Base-by-base conservation (phyloP, 768 basidiomycete species). In the Boletellus sp. region DNA sequence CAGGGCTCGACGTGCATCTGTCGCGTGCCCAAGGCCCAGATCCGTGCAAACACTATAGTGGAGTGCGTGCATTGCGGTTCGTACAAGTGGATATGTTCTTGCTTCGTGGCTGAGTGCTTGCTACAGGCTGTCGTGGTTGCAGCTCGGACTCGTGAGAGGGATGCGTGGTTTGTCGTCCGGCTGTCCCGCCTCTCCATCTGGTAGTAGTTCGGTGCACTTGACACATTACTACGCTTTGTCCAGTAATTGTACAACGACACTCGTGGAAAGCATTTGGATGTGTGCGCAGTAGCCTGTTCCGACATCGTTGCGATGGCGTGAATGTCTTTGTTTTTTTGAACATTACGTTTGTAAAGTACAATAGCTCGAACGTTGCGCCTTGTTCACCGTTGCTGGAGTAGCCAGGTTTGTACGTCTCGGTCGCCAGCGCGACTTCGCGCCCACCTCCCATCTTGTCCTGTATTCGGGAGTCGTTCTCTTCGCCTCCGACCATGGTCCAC, bases 1-100 rank as follows among this genome's bases (percentile, higher is more conserved):
- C 89, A 94, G 74, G 96, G 95, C 11, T 95, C 93, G 19, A 96
- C 96, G 28, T 99, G 96, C 69, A 88, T 99, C 41, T 99, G 96
- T 69, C 80, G 96, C 54, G 94, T 98, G 43, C 96, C 96, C 4
- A 99, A 97, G 67, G 86, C 90, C 5, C 87, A 94, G 63, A 79
- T 99, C 22, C 87, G 91, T 48, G 74, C 80, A 44, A 95, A 94
- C 6, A 94, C 90, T 3, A 75, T 97, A 28, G 94, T 98, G 2
- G 93, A 99, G 68, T 99, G 95, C 70, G 88, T 91, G 41, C 94
- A 97, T 65, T 97, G 95, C 69, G 95, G 95, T 94, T 60, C 53
- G 91, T 81, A 26, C 28, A 10, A 8, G 24, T 20, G 37, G 23
- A 16, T 46, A 31, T 47, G 32, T 42, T 36, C 28, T 44, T 16